Base-by-base conservation (phyloP, 495 filamentous ascomycete genomes). In the Talaromyces nanjingensis region DNA sequence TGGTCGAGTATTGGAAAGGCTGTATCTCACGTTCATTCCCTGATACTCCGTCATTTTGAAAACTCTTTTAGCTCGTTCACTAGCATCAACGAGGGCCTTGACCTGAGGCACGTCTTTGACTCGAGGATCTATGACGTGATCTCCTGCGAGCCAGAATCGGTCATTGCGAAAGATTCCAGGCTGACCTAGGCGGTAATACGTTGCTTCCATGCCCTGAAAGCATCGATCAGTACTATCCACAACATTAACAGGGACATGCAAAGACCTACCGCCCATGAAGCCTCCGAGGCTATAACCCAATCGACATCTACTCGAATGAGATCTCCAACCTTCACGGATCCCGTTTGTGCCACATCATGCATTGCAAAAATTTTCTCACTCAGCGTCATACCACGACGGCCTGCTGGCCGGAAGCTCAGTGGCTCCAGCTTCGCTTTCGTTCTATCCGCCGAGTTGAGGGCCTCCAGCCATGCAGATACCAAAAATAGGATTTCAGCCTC, bases 41-140 rank as follows among this genome's bases (percentile, higher is more conserved):
- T 79, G 76, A 58, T 77, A 79, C 31, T 82, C 77, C 0, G 74
- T 79, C 70, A 82, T 73, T 54, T 78, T 79, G 60, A 77, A 77
- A 1, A 69, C 69, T 2, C 70, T 60, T 60, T 73, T 70, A 1
- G 75, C 75, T 11, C 66, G 63, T 52, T 80, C 74, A 31, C 68
- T 70, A 12, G 63, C 57, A 8, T 76, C 69, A 54, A 82, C 72
- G 33, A 82, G 64, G 1, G 53, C 66, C 66, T 71, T 68, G 8
- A 76, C 68, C 22, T 71, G 65, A 2, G 79, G 78, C 1, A 62
- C 55, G 5, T 74, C 37, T 16, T 74, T 74, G 1, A 73, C 63
- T 0, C 77, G 69, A 0, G 79, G 79, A 56, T 82, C 75, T 16
- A 82, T 77, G 11, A 76, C 68, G 67, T 82, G 79, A 62, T 82